phyloP scores from a whole-genome alignment of 148 eudicot species.

The Diospyros kaki region DNA sequence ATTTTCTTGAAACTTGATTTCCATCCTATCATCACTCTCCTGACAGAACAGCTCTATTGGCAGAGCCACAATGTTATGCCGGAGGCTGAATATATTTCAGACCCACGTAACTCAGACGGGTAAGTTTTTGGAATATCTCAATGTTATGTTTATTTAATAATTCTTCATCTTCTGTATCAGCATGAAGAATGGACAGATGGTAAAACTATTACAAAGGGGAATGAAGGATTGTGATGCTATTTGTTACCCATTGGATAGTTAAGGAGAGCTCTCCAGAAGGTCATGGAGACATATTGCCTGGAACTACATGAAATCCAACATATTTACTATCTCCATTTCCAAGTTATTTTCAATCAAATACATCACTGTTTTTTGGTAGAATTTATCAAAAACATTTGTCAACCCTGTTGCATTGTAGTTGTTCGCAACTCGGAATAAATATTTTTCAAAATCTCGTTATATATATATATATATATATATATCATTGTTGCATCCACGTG shows the following conservation, averaged over 20 bases:
- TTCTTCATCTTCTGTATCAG: neutral
- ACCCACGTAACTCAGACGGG: slow-evolving; percentile 56
- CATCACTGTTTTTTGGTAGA: no score
- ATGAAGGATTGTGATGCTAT: neutral
- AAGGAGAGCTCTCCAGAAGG: neutral
- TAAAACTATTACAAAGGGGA: no score
- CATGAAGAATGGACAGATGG: neutral
- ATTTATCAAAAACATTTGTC: neutral
- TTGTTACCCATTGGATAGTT: neutral
- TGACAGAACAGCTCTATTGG: slow-evolving; percentile 7
- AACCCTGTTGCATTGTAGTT: neutral
- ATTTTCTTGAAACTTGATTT: slow-evolving; percentile 1
- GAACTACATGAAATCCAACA: no score
- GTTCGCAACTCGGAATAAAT: neutral
- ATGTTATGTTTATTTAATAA: neutral
- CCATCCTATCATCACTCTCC: slow-evolving; percentile 1
- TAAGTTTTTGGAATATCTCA: slow-evolving; percentile 22
- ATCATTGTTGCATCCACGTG: neutral
- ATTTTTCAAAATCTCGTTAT: neutral
- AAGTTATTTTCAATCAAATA: no score
- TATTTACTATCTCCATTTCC: no score
- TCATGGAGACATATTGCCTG: no score
- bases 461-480: neutral
- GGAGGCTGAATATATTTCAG: slow-evolving; percentile 56
- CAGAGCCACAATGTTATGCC: slow-evolving; percentile 64